Evolutionary conservation across 257 asterid genomes (phyloP), one percentile per base, ranked within the genome.

Genomic region (Solanum sitiens): DNA sequence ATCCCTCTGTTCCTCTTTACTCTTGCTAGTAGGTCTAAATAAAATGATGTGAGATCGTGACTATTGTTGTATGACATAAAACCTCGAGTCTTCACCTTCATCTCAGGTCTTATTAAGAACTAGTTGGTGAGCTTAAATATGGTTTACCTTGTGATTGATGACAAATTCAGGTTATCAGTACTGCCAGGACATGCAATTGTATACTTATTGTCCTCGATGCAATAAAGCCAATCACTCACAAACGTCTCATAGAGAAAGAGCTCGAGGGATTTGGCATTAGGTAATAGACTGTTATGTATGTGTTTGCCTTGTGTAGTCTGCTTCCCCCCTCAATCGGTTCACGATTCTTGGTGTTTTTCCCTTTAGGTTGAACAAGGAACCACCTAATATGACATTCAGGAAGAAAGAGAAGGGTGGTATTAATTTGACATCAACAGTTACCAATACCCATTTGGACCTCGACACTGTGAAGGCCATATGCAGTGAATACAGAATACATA

Each of bases 211-310:
- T 97, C 80, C 93, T 97, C 84, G 99, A 97, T 91, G 99, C 99
- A n/a, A 96, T 96, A 89, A 97, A 97, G 89, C 99, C 99, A 63
- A 96, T 96, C 83, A 97, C 99, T 90, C 99, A 97, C 91, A 97
- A 97, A 90, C 98, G 98, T 16, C 92, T 96, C 45, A 97, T 96
- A 88, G 99, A 97, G 93, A 97, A 97, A 88, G 99, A 97, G 93
- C 98, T 96, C 11, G 99, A 97, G 92, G 99, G 99, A 83, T 97
- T 97, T 90, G 99, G 99, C 74, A 97, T 97, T 83, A 96, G 99
- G 99, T 97, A 93, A 88, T 65, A 27, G 77, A 72, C 67, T 47
- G 74, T 63, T 45, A 33, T 27, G 30, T 70, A 27, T 39, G 21
- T 7, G 68, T 80, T 27, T 39, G 16, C 68, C 6, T 80, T 47